Evolutionary conservation across 306 rosid genomes (phyloP).

Genomic region (Medicago lupulina): DNA sequence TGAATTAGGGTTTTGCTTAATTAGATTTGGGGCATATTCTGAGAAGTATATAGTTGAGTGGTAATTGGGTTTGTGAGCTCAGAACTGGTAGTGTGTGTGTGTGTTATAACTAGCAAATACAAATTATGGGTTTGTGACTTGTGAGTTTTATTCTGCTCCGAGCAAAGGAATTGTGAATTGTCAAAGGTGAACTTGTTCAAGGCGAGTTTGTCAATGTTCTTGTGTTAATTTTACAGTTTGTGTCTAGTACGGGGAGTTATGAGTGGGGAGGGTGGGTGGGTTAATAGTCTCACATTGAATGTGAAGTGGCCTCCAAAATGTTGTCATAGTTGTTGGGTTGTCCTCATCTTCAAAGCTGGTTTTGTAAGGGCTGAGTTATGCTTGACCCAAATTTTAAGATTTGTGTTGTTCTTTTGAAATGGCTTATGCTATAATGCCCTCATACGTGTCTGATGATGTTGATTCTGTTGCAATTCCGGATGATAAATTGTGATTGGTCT

Average conservation of each 20-base stretch:
- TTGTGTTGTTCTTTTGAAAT: background rate
- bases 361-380: too few relatives aligned
- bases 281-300: too few relatives aligned
- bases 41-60: background rate
- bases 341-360: too few relatives aligned
- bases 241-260: background rate
- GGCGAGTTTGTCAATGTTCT: background rate
- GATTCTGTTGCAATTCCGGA: background rate
- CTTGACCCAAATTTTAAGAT: too few relatives aligned
- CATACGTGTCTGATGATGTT: background rate
- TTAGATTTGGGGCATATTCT: background rate
- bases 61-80: background rate
- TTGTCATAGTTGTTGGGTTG: too few relatives aligned
- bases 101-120: background rate
- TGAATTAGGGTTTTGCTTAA: conserved; percentile 8
- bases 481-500: background rate
- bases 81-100: too few relatives aligned
- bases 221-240: background rate
- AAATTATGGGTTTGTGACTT: background rate
- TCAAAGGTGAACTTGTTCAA: background rate
- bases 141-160: background rate
- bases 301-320: too few relatives aligned
- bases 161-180: background rate
- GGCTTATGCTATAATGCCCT: background rate
- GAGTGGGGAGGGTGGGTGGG: too few relatives aligned